Conservation (phyloP, 2,329 filamentous ascomycete species). For the Talaromyces sp. region DNA sequence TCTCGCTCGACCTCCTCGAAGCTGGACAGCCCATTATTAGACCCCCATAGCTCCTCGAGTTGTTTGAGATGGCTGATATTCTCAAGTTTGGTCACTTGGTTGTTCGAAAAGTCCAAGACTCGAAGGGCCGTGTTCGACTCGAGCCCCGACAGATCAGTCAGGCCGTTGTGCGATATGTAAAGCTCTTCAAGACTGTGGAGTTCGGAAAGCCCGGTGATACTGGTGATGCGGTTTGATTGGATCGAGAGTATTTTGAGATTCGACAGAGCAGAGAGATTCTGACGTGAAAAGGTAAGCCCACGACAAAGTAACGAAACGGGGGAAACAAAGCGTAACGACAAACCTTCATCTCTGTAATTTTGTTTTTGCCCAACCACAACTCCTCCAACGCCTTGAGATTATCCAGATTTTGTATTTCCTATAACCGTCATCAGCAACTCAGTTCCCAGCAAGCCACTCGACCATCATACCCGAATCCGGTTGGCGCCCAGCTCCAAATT, state of each 20-base stretch:
- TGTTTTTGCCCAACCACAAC: conserved; percentile 94
- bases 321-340: neutral
- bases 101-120: conserved; percentile 84
- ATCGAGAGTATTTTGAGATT: conserved; percentile 86
- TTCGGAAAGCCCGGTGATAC: conserved; percentile 67
- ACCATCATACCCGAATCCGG: conserved; percentile 58
- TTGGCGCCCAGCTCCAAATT: conserved; percentile 92
- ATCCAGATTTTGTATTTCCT: conserved; percentile 79
- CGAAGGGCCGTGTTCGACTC: conserved; percentile 61
- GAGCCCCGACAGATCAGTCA: conserved; percentile 70
- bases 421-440: conserved; percentile 16
- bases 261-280: conserved; percentile 64
- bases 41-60: conserved; percentile 91
- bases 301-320: neutral
- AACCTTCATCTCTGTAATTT: conserved; percentile 74
- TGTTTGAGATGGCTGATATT: conserved; percentile 63
- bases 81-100: conserved; percentile 68
- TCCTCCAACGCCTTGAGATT: conserved; percentile 72
- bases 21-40: conserved; percentile 73
- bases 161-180: conserved; percentile 91
- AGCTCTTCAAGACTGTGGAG: conserved; percentile 79
- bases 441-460: neutral
- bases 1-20: conserved; percentile 75
- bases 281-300: neutral
- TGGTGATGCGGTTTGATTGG: conserved; percentile 85